Base-by-base conservation (phyloP, 1,284 basidiomycete species). In the Termitomyces sp. region DNA sequence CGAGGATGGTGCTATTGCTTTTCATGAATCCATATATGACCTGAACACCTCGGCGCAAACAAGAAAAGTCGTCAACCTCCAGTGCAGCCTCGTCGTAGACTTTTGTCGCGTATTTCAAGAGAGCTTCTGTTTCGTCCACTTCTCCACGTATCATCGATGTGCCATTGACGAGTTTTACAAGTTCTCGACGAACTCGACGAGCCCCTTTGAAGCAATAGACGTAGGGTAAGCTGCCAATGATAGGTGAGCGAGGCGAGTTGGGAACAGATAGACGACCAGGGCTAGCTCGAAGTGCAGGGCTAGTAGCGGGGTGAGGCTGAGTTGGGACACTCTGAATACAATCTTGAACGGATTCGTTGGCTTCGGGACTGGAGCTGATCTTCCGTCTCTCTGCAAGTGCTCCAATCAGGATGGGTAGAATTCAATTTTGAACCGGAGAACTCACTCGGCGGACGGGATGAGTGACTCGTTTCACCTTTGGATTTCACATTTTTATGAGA, bases 1-100 rank as follows among this genome's bases (percentile, higher is more conserved):
- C 67, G 62, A 62, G 64, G 14, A 66, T 39, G 46, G 54, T 47
- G 64, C 61, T 9, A 53, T 33, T 50, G 62, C 39, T 66, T 53
- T 66, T 56, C 41, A 52, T 38, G 16, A 46, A 46, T 3, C 60
- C 30, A 7, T 68, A 16, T 31, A 50, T 33, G 4, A 18, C 26
- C 43, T 64, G 58, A 43, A 58, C 16, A 21, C 50, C 43, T 19
- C 57, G 33, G 24, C 58, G 57, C 41, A 58, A 51, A 47, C 54
- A 59, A 11, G 56, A 21, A 8, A 64, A 37, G 26, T 61, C 58
- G 26, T 52, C 48, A 14, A 57, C 39, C 14, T 58, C 55, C 11
- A 34, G 34, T 16, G 55, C 46, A 5, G 49, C 40, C 19, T 53
- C 43, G n/a, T 58, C 52, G 9, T 51, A 46, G 7, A 53, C 43